Conservation (phyloP, 257 asterid species). For the Asclepias syriaca region DNA sequence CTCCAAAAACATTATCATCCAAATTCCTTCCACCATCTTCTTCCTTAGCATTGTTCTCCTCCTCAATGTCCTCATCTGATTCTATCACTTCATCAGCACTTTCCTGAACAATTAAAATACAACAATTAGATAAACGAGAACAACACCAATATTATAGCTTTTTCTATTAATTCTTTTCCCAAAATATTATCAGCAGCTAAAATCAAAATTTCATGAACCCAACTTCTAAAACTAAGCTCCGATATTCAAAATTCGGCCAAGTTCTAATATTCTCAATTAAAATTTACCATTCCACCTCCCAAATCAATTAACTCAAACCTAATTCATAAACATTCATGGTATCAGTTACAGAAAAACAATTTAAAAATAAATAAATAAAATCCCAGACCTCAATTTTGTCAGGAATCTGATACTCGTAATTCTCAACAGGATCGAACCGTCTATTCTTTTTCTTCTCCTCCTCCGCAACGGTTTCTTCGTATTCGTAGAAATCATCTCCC, state of each 20-base stretch:
- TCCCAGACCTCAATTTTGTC: conserved; percentile 59
- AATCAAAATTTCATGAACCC: neutral
- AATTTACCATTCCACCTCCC: neutral
- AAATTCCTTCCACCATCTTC: conserved; percentile 54
- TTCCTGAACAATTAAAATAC: neutral
- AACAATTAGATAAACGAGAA: neutral
- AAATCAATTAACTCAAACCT: neutral
- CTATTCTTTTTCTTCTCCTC: conserved; percentile 72
- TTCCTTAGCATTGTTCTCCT: conserved; percentile 20
- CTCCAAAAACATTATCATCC: conserved; percentile 61
- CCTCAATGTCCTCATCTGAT: conserved; percentile 51
- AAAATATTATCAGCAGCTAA: neutral
- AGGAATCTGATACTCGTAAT: conserved; percentile 71
- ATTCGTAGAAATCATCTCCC: conserved; percentile 57
- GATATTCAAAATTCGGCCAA: neutral
- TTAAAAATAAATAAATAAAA: neutral
- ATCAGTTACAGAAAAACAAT: neutral
- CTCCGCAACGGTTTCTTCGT: conserved; percentile 68
- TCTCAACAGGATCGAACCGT: conserved; percentile 73
- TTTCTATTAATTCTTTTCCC: neutral
- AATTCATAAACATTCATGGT: neutral
- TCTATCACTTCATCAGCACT: conserved; percentile 67
- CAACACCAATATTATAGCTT: neutral
- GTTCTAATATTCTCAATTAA: neutral
- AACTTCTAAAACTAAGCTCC: neutral